Conservation (phyloP, 768 basidiomycete genomes). For the Trametes elegans region DNA sequence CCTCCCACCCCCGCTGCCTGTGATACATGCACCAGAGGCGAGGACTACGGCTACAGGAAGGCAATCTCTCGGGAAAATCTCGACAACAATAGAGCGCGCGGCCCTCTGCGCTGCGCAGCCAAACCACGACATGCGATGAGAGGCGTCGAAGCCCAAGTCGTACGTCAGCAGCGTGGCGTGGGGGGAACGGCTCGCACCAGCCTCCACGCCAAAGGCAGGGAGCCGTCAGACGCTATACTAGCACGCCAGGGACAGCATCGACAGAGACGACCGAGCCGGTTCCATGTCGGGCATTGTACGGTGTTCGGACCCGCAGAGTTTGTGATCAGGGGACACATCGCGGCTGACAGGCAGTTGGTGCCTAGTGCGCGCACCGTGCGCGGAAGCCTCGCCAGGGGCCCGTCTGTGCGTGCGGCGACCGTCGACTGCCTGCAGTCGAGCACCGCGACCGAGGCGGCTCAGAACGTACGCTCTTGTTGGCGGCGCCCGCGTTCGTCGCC, state of each 20-base stretch:
- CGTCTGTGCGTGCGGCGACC: conserved; percentile 1
- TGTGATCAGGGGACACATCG: conserved; percentile 6
- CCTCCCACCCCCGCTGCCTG: background rate
- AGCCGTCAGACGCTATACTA: conserved; percentile 10
- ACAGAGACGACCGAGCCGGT: conserved; percentile 8
- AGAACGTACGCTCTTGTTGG: conserved; percentile 8
- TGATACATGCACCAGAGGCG: conserved; percentile 7
- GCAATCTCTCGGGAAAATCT: conserved; percentile 21
- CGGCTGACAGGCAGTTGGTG: conserved; percentile 2
- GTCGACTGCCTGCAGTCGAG: background rate
- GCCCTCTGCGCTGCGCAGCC: conserved; percentile 2
- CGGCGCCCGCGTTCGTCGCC: conserved; percentile 1
- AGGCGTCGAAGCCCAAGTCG: conserved; percentile 1
- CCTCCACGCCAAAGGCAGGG: conserved; percentile 8
- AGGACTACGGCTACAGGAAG: conserved; percentile 9
- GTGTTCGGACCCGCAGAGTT: conserved; percentile 14
- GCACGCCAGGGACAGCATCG: conserved; percentile 11
- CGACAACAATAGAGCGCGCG: conserved; percentile 4
- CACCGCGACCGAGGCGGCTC: conserved; percentile 5
- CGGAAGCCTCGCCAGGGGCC: background rate
- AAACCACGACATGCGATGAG: conserved; percentile 15
- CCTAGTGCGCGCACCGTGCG: background rate
- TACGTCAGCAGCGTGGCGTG: conserved; percentile 18
- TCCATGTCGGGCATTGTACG: conserved; percentile 17
- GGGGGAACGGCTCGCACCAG: background rate